Evolutionary conservation across 2,329 filamentous ascomycete genomes (phyloP).

Genomic region (Byssochlamys sp.): DNA sequence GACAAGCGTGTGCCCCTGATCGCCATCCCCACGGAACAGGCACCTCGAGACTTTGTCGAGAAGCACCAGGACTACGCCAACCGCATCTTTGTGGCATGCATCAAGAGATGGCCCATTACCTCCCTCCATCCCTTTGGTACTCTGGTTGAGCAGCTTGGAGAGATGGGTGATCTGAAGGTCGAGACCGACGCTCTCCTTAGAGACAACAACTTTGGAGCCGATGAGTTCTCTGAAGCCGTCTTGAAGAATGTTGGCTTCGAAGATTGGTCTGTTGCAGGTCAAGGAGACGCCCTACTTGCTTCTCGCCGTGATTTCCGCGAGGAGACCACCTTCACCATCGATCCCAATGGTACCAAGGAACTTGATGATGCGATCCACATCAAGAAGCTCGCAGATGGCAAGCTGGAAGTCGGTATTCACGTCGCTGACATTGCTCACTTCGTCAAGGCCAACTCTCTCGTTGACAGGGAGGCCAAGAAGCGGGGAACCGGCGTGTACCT

Average conservation of each 20-base stretch:
- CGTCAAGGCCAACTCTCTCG: slow-evolving; percentile 87
- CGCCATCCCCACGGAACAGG: slow-evolving; percentile 95
- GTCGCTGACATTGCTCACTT: slow-evolving; percentile 94
- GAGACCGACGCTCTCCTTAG: slow-evolving; percentile 93
- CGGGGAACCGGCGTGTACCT: slow-evolving; percentile 91
- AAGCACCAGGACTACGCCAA: slow-evolving; percentile 96
- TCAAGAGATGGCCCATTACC: slow-evolving; percentile 98
- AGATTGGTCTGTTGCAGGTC: slow-evolving; percentile 78
- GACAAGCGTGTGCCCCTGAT: slow-evolving; percentile 97
- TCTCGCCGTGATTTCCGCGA: slow-evolving; percentile 80
- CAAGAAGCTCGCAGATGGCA: slow-evolving; percentile 71
- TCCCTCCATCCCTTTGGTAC: slow-evolving; percentile 98
- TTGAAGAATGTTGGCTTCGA: slow-evolving; percentile 84
- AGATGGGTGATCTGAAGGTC: slow-evolving; percentile 94
- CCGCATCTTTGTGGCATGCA: slow-evolving; percentile 95
- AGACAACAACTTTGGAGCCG: slow-evolving; percentile 96
- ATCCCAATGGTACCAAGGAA: slow-evolving; percentile 77
- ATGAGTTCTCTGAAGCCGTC: slow-evolving; percentile 95
- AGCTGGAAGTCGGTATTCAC: slow-evolving; percentile 88
- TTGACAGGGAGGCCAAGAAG: slow-evolving; percentile 96
- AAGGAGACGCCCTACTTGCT: slow-evolving; percentile 64
- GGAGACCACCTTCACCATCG: slow-evolving; percentile 83
- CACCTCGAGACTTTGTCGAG: slow-evolving; percentile 93
- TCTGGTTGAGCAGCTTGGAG: slow-evolving; percentile 88
- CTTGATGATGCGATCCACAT: slow-evolving; percentile 89